Percentiles rank a stretch among this genome's conserved stretches.
Evolutionary conservation across 352 stramenopile genomes (phyloP).

Genomic region (Elongisporangium undulatum): DNA sequence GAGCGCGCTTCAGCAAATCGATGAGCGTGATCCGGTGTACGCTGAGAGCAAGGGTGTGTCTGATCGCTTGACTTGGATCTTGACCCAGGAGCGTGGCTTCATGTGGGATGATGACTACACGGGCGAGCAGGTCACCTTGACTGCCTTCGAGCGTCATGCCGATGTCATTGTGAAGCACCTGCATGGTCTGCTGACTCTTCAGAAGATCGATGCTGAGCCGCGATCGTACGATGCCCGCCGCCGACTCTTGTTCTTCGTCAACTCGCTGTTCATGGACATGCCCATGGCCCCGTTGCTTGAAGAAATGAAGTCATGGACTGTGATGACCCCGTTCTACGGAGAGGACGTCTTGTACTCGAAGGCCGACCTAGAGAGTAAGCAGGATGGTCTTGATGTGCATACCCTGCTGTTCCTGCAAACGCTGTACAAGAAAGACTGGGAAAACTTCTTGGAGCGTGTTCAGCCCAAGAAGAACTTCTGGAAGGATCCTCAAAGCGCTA

Average conservation of each 20-base stretch:
- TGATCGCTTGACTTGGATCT: slow-evolving; percentile 94
- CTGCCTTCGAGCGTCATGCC: slow-evolving; percentile 75
- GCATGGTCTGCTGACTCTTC: slow-evolving; percentile 93
- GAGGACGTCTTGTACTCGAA: slow-evolving; percentile 98
- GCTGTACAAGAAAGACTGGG: slow-evolving; percentile 97
- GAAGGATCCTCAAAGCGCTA: slow-evolving; percentile 81
- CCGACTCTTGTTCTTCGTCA: slow-evolving; percentile 98
- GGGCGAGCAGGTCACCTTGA: slow-evolving; percentile 90
- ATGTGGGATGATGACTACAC: slow-evolving; percentile 99
- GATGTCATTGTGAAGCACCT: slow-evolving; percentile 87
- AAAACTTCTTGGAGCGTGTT: slow-evolving; percentile 97
- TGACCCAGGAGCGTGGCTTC: slow-evolving; percentile 97
- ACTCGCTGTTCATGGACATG: slow-evolving; percentile 99
- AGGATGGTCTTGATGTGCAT: slow-evolving; percentile 90
- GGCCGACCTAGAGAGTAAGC: slow-evolving; percentile 94
- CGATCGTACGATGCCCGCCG: slow-evolving; percentile 95
- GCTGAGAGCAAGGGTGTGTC: slow-evolving; percentile 89
- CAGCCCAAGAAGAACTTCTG: slow-evolving; percentile 92
- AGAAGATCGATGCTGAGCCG: slow-evolving; percentile 97
- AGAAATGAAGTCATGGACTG: slow-evolving; percentile 99
- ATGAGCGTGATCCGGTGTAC: slow-evolving; percentile 76
- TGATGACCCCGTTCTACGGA: slow-evolving; percentile 98
- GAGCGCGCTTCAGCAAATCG: slow-evolving; percentile 66
- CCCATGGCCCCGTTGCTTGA: slow-evolving; percentile 94
- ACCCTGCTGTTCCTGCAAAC: slow-evolving; percentile 92